A percentile compares a stretch with the other conserved stretches of the same genome.
phyloP scores from a whole-genome alignment of 306 rosid genomes.

The Quercus alba region DNA sequence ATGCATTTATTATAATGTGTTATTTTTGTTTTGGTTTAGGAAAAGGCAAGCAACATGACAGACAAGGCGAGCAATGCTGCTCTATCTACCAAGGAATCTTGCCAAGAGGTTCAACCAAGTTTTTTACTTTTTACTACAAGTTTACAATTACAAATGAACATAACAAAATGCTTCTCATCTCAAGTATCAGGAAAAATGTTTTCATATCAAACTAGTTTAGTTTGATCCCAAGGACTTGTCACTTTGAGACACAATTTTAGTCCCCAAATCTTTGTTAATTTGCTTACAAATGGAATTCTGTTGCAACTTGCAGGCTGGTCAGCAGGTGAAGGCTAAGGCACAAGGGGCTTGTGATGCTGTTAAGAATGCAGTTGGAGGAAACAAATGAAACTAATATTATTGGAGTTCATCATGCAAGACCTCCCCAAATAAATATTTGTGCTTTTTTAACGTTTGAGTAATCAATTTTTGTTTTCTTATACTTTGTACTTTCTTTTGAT shows the following conservation, averaged over 20 bases:
- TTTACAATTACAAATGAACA: neutral
- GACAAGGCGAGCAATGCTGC: constrained; percentile 36
- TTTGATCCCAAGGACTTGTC: too few species aligned
- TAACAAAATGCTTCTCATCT: neutral
- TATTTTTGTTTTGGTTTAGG: constrained; percentile 26
- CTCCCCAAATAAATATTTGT: neutral
- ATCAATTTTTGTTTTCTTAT: neutral
- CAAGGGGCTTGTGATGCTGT: constrained; percentile 25
- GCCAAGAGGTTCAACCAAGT: constrained; percentile 33
- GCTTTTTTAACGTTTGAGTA: neutral
- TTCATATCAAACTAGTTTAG: too few species aligned
- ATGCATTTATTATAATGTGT: neutral
- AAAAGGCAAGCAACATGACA: constrained; percentile 37
- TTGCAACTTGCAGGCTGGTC: constrained; percentile 28
- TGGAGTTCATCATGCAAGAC: neutral
- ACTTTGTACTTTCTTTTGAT: neutral
- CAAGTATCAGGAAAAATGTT: too few species aligned
- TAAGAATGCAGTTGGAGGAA: constrained; percentile 19
- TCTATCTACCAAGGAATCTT: constrained; percentile 39
- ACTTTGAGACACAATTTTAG: too few species aligned
- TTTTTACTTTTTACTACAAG: neutral
- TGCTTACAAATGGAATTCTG: neutral
- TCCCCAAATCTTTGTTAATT: neutral
- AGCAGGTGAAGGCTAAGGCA: constrained; percentile 31
- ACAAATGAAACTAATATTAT: constrained; percentile 15